These are phyloP conservation scores for Torulaspora indica DNA, from an alignment of 805 yeast genomes.

Conservation along the genomic window DNA sequence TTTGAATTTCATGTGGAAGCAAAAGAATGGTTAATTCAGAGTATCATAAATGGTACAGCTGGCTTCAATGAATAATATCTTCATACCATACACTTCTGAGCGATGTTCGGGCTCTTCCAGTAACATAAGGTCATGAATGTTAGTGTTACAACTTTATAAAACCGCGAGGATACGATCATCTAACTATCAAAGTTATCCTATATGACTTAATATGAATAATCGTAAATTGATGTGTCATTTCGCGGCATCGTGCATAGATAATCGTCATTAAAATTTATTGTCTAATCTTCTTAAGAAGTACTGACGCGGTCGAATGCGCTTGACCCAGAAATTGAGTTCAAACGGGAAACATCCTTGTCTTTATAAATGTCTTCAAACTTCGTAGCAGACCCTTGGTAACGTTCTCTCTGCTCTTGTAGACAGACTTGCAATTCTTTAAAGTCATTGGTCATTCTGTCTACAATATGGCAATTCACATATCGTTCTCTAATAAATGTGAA, in stretches of 20 bases:
- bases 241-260: constrained; percentile 6
- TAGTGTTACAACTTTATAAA: constrained; percentile 7
- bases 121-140: background rate
- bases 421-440: constrained; percentile 22
- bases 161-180: background rate
- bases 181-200: background rate
- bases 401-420: constrained; percentile 12
- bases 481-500: constrained; percentile 23
- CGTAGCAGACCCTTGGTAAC: background rate
- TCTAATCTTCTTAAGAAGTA: background rate
- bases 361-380: background rate
- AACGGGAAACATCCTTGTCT: background rate
- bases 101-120: background rate
- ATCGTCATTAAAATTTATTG: constrained; percentile 8
- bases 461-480: constrained; percentile 28
- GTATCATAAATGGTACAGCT: constrained; percentile 27
- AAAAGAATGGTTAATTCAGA: constrained; percentile 36
- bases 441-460: constrained; percentile 28
- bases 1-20: constrained; percentile 20
- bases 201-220: background rate
- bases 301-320: background rate
- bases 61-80: constrained; percentile 5
- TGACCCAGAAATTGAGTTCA: background rate
- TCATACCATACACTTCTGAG: too few species aligned
- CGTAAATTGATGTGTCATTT: background rate